A percentile compares a stretch with the other conserved stretches of the same genome.
Evolutionary conservation across 176 grass and related monocot genomes (phyloP).

Genomic region (Alloteropsis semialata): DNA sequence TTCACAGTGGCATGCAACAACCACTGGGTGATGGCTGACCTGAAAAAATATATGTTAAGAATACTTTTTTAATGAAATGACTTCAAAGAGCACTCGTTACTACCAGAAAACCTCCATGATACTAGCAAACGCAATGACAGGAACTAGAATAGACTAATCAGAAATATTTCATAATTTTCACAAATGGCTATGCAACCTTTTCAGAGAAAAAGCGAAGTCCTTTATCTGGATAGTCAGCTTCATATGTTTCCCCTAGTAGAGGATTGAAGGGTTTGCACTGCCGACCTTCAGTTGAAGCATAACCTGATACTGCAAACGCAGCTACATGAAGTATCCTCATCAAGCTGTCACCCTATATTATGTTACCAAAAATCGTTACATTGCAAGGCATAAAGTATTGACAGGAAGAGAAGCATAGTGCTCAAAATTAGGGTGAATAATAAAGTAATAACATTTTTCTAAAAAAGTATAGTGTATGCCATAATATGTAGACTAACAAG

Average conservation of each 20-base stretch:
- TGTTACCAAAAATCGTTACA: slow-evolving; percentile 5
- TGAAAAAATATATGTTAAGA: slow-evolving; percentile 46
- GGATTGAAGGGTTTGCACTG: slow-evolving; percentile 98
- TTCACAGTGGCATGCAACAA: slow-evolving; percentile 94
- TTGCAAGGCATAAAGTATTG: slow-evolving; percentile 7
- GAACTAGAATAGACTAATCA: slow-evolving; percentile 8
- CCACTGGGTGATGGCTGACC: slow-evolving; percentile 96
- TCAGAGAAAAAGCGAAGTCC: slow-evolving; percentile 95
- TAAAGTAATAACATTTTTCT: not conserved
- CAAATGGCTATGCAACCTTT: slow-evolving; percentile 51
- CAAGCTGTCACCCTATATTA: slow-evolving; percentile 80
- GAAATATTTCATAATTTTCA: not conserved
- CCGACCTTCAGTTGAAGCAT: slow-evolving; percentile 97
- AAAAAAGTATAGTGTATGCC: not conserved
- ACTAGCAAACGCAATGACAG: slow-evolving; percentile 9
- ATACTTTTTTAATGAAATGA: slow-evolving; percentile 11
- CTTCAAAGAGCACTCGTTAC: not conserved
- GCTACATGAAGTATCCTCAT: slow-evolving; percentile 89
- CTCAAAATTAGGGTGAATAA: not conserved
- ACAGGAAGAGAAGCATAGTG: not conserved
- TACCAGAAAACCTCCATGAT: not conserved
- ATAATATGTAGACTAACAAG: not conserved
- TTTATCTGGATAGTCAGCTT: slow-evolving; percentile 98
- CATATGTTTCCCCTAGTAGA: slow-evolving; percentile 94
- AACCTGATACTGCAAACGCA: slow-evolving; percentile 93